Evolutionary conservation across 306 rosid species (phyloP), one percentile per base, ranked within the genome.

Genomic region (Sechiopsis laciniata): DNA sequence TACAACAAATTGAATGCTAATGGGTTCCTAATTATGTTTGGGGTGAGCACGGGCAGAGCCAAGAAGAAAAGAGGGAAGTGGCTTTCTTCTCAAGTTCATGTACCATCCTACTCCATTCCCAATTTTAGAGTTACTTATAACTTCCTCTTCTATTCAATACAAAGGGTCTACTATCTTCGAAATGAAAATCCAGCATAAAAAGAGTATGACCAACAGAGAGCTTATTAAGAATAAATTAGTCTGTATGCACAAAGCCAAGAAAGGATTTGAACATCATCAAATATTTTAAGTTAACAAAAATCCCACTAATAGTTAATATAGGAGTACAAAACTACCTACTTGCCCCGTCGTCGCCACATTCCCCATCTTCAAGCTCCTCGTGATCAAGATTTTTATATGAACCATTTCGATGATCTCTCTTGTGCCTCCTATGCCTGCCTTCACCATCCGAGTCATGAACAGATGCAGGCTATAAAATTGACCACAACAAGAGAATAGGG

Each of bases 311-410:
- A 68, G 61, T 56, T 17, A 70, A 21, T 70, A 72, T 57, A 63
- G 79, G 77, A 78, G 73, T 71, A 74, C 77, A 74, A 67, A 68
- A 72, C 63, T 91, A 88, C 85, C 87, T 79, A 83, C 88, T 86
- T 60, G 84, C 89, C 79, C 80, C 79, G 55, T 76, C 82, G 46
- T 84, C 83, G 15, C 98, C 98, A 74, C 84, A 87, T 78, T 92
- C 96, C 62, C 88, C 98, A 17, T 88, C 98, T 80, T 88, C 96
- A 77, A 85, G 86, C 69, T 81, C 91, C 72, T 78, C 91, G 12
- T 80, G 80, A 55, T 80, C 95, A 63, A 83, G 88, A 78, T 78
- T 85, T 76, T 88, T 89, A 19, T 77, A 87, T 74, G 90, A 83
- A 70, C 89, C 85, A n/a, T 78, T 74, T 26, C 88, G 86, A 74